phyloP scores from a whole-genome alignment of 2,329 filamentous ascomycete genomes.

The Talaromyces sp. region DNA sequence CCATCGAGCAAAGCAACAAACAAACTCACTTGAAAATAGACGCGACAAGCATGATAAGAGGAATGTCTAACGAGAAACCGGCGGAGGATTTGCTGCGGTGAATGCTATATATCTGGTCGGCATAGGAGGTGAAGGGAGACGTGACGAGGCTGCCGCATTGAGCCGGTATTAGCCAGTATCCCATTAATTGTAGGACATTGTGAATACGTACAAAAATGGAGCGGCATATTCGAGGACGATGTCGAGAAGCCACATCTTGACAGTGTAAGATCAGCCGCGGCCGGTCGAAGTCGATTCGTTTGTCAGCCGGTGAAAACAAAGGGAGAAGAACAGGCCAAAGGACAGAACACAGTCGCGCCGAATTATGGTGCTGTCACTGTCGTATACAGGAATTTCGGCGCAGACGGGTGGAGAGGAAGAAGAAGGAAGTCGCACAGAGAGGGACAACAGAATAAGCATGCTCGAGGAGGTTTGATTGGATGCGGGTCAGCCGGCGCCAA shows the following conservation, averaged over 20 bases:
- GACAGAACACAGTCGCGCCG: background rate
- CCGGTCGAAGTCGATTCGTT: background rate
- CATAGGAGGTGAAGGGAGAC: slow-evolving; percentile 61
- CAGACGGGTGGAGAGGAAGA: background rate
- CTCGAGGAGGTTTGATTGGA: background rate
- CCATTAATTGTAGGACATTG: slow-evolving; percentile 7
- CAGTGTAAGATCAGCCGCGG: background rate
- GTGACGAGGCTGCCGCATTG: slow-evolving; percentile 49
- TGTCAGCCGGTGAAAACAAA: background rate
- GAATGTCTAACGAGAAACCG: slow-evolving; percentile 64
- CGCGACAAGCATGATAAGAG: slow-evolving; percentile 62
- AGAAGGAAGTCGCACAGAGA: background rate
- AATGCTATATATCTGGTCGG: slow-evolving; percentile 63
- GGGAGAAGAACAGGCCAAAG: too few relatives aligned
- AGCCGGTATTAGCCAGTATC: slow-evolving; percentile 2
- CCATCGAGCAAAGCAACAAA: background rate
- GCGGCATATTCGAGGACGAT: slow-evolving; percentile 43
- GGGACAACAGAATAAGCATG: background rate
- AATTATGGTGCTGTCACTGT: background rate
- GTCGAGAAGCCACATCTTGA: slow-evolving; percentile 36
- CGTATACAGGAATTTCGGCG: background rate
- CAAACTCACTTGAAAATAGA: slow-evolving; percentile 56
- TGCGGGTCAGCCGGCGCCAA: background rate
- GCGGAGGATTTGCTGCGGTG: slow-evolving; percentile 56
- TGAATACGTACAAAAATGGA: slow-evolving; percentile 41